phyloP scores from a whole-genome alignment of 176 grass and related monocot genomes.

The Miscanthus lutarioriparius region DNA sequence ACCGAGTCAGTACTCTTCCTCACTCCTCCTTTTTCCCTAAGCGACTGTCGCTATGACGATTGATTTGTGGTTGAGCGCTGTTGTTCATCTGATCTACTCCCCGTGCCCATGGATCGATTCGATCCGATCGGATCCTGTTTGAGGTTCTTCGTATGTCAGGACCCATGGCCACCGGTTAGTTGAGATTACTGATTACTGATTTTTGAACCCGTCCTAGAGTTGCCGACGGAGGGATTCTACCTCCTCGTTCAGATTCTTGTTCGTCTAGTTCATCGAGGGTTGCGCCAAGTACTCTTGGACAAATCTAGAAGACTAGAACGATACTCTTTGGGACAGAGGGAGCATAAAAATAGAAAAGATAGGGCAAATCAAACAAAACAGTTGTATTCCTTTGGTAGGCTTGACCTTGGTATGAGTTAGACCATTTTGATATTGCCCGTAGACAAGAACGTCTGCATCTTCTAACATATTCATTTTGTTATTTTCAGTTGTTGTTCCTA shows the following conservation, averaged over 20 bases:
- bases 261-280: neutral
- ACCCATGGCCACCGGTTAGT: neutral
- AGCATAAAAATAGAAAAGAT: constrained; percentile 1
- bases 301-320: neutral
- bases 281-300: neutral
- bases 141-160: neutral
- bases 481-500: constrained; percentile 25
- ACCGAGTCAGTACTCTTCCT: too few species aligned
- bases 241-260: neutral
- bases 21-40: too few species aligned
- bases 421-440: constrained; percentile 10
- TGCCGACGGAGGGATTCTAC: neutral
- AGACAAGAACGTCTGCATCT: constrained; percentile 7
- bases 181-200: neutral
- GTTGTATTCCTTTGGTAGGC: constrained; percentile 29
- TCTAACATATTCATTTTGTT: constrained; percentile 9
- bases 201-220: neutral
- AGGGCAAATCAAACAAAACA: constrained; percentile 25
- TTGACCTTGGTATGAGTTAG: neutral
- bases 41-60: too few species aligned
- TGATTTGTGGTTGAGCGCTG: too few species aligned
- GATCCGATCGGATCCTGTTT: too few species aligned
- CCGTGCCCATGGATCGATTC: too few species aligned
- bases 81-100: too few species aligned
- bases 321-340: neutral